Conservation (phyloP, 495 filamentous ascomycete genomes). For the Lasiosphaeria ovina region DNA sequence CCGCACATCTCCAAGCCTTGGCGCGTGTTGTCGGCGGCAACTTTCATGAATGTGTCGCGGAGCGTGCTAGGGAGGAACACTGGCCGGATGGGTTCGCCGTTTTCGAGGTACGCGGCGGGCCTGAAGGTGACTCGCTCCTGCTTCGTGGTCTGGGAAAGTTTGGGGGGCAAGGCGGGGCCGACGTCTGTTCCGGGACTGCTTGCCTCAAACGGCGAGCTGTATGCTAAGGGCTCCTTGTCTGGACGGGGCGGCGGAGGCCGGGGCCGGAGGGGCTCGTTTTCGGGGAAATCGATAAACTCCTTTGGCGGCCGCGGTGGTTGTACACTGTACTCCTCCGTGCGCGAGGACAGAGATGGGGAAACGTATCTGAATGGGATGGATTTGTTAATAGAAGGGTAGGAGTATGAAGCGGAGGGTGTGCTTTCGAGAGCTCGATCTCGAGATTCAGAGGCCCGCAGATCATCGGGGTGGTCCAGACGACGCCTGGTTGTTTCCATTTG, state of each 20-base stretch:
- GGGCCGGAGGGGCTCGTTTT: neutral
- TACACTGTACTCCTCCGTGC: conserved; percentile 13
- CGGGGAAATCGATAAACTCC: neutral
- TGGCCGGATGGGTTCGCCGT: conserved; percentile 78
- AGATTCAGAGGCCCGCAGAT: conserved; percentile 1
- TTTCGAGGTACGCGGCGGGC: conserved; percentile 83
- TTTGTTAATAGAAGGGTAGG: conserved; percentile 50
- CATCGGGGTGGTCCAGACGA: conserved; percentile 36
- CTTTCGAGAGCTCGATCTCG: neutral
- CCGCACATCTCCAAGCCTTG: conserved; percentile 90
- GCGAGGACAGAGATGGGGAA: conserved; percentile 14
- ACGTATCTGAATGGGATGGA: conserved; percentile 45
- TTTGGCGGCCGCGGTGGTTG: conserved; percentile 35
- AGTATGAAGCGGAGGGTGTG: conserved; percentile 30
- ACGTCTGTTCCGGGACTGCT: conserved; percentile 11
- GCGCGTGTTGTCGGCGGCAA: conserved; percentile 72
- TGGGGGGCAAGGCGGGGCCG: conserved; percentile 38
- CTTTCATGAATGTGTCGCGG: conserved; percentile 65
- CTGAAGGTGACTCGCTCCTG: conserved; percentile 62
- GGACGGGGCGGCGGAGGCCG: conserved; percentile 20
- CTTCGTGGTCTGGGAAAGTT: conserved; percentile 29
- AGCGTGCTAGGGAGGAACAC: conserved; percentile 80
- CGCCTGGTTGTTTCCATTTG: conserved; percentile 50
- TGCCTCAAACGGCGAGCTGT: neutral
- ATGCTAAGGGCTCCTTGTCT: conserved; percentile 25